A percentile compares a stretch with the other conserved stretches of the same genome.
Conservation (phyloP, 352 stramenopile species). For the Bremia lactucae region DNA sequence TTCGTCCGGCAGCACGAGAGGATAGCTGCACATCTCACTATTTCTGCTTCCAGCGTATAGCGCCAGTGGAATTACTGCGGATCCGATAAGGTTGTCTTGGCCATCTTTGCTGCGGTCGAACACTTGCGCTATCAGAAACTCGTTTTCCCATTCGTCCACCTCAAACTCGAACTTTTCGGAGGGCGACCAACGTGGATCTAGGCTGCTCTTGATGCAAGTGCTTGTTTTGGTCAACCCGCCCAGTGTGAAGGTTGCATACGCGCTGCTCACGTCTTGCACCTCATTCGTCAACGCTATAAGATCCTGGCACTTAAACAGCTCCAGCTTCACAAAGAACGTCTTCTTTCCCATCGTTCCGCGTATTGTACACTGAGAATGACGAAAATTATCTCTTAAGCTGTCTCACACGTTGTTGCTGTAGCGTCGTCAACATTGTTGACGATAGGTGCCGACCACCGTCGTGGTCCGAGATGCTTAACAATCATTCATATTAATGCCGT, state of each 20-base stretch:
- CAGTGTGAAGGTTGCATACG: conserved; percentile 60
- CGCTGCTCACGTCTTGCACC: conserved; percentile 56
- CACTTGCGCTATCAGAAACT: conserved; percentile 57
- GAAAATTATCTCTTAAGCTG: no score
- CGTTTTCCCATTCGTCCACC: conserved; percentile 46
- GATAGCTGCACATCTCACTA: conserved; percentile 58
- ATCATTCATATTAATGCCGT: no score
- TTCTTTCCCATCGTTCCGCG: conserved; percentile 6
- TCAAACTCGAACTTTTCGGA: conserved; percentile 67
- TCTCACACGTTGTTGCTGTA: conserved; percentile 3
- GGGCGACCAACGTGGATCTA: conserved; percentile 60
- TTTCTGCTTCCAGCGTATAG: conserved; percentile 53
- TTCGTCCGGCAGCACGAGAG: conserved; percentile 57
- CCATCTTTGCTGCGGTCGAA: conserved; percentile 47
- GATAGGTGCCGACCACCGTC: no score
- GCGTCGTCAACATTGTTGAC: conserved; percentile 7
- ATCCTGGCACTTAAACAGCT: conserved; percentile 52
- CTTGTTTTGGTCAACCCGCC: conserved; percentile 42
- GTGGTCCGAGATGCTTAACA: no score
- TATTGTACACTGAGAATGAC: no score
- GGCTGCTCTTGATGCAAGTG: conserved; percentile 42
- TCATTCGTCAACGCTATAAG: conserved; percentile 34
- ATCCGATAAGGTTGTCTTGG: conserved; percentile 58
- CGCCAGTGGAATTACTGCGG: conserved; percentile 51
- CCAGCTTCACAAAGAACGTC: conserved; percentile 40